A percentile compares a stretch with the other conserved stretches of the same genome.
Evolutionary conservation across 305 asterid genomes (phyloP).

Genomic region (Solanum hybrid): DNA sequence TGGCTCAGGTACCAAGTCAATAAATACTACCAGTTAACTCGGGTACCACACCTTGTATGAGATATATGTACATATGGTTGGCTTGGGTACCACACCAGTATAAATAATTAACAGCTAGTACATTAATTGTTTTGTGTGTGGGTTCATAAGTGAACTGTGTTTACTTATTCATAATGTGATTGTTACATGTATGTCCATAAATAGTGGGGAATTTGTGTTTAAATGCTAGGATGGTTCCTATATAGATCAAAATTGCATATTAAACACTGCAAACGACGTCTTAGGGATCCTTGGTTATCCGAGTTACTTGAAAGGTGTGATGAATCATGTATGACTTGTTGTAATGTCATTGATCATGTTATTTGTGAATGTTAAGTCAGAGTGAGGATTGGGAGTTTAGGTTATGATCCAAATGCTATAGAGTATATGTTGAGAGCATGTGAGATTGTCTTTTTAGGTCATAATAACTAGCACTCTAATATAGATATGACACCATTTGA

Average conservation of each 20-base stretch:
- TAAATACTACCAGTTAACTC: neutral
- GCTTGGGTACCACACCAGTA: neutral
- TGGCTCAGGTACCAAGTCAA: neutral
- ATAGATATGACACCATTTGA: neutral
- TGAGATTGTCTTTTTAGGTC: neutral
- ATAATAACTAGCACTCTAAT: neutral
- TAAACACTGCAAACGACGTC: neutral
- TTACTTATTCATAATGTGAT: neutral
- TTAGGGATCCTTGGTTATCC: neutral
- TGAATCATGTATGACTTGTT: neutral
- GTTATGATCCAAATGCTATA: neutral
- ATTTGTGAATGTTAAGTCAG: neutral
- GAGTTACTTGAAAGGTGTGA: neutral
- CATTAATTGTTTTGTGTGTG: neutral
- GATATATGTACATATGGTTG: neutral
- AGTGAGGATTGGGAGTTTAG: neutral
- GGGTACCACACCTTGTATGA: neutral
- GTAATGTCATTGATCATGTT: neutral
- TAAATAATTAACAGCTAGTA: neutral
- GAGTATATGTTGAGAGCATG: neutral
- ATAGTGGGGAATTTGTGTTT: neutral
- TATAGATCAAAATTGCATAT: neutral
- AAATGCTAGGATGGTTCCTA: neutral
- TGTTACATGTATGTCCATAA: neutral
- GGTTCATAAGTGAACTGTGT: neutral